phyloP scores from a whole-genome alignment of 148 eudicot species.

The Rhododendron simsii region DNA sequence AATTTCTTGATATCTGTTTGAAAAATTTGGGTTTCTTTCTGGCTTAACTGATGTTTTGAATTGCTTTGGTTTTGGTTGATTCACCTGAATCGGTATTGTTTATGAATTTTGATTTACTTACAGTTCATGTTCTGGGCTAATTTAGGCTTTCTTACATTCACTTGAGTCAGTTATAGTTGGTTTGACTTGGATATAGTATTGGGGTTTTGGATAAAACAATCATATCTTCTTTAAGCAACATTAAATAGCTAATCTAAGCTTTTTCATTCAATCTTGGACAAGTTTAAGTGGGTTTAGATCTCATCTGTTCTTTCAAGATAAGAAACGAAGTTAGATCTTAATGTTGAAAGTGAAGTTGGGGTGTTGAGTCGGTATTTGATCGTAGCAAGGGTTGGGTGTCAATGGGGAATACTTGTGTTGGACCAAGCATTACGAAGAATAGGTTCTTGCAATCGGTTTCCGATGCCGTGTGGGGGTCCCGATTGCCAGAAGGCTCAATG shows the following conservation, averaged over 20 bases:
- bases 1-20: background rate
- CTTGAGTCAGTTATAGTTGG: background rate
- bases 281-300: constrained; percentile 11
- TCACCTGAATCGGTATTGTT: background rate
- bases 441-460: constrained; percentile 53
- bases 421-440: constrained; percentile 45
- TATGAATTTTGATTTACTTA: background rate
- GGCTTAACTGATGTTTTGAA: background rate
- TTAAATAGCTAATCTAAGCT: background rate
- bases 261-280: background rate
- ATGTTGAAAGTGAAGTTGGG: constrained; percentile 15
- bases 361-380: constrained; percentile 15
- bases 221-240: background rate
- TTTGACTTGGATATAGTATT: background rate
- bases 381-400: background rate
- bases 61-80: background rate
- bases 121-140: background rate
- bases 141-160: background rate
- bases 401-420: constrained; percentile 70
- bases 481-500: constrained; percentile 19
- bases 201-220: background rate
- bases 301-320: constrained; percentile 1
- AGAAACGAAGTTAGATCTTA: constrained; percentile 20
- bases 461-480: constrained; percentile 46
- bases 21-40: background rate